phyloP scores from a whole-genome alignment of 2,329 filamentous ascomycete genomes.

The Chalara sp. region DNA sequence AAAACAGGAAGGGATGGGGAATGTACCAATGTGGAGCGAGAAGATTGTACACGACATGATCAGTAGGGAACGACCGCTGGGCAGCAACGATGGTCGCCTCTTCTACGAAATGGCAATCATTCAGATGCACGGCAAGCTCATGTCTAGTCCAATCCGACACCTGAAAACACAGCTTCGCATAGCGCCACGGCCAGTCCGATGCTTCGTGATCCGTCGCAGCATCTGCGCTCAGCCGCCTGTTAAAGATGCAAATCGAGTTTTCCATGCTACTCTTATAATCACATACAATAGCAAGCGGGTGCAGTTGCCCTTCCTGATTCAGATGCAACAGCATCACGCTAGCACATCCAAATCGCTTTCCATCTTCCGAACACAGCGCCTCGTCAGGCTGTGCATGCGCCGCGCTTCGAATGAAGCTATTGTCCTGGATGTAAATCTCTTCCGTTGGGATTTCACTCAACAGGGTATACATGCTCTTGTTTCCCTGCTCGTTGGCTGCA shows the following conservation, averaged over 20 bases:
- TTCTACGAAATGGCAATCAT: slow-evolving; percentile 7
- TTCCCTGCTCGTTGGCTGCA: background rate
- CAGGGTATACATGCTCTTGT: background rate
- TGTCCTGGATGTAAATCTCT: background rate
- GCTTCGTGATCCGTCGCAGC: slow-evolving; percentile 29
- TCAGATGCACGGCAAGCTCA: slow-evolving; percentile 7
- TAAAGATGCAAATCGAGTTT: slow-evolving; percentile 43
- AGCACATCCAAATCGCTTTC: slow-evolving; percentile 25
- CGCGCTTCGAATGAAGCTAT: background rate
- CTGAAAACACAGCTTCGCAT: slow-evolving; percentile 6
- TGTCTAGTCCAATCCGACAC: slow-evolving; percentile 2
- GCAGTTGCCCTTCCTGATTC: slow-evolving; percentile 36
- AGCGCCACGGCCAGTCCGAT: slow-evolving; percentile 42
- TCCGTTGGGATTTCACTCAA: background rate
- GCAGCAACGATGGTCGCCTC: slow-evolving; percentile 6
- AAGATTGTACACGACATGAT: slow-evolving; percentile 6
- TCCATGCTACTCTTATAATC: slow-evolving; percentile 38
- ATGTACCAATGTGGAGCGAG: slow-evolving; percentile 7
- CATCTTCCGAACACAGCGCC: slow-evolving; percentile 8
- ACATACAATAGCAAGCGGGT: slow-evolving; percentile 41
- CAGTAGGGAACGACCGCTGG: slow-evolving; percentile 4
- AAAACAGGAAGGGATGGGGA: too few species aligned
- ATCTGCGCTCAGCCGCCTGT: slow-evolving; percentile 32
- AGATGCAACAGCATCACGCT: slow-evolving; percentile 38
- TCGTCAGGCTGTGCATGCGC: background rate